Base-by-base conservation (phyloP, 441 rosid species). In the Jatropha podagrica region DNA sequence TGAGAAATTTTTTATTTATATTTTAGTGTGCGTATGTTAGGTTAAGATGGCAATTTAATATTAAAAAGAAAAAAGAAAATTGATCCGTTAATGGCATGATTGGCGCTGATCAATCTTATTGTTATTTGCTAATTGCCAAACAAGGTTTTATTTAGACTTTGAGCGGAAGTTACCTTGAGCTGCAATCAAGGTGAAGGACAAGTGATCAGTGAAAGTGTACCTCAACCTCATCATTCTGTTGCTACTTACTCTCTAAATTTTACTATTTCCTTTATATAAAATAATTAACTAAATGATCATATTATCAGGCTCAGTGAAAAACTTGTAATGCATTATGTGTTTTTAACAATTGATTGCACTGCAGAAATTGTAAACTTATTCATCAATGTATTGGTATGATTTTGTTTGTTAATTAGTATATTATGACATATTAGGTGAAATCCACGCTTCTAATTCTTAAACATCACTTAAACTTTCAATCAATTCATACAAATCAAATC, bases 71-170 rank as follows among this genome's bases (percentile, higher is more conserved):
- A 59, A 23, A 13, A 60, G 10, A 10, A 26, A 23, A 0, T 26
- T 23, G 17, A 32, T 32, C 32, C 32, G 64, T n/a, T 23, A 4
- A 51, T 74, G 64, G 76, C 70, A n/a, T 40, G 70, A 75, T 75
- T 67, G 26, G 52, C 70, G 74, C 13, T 14, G 13, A 32, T 32
- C 32, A 14, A 48, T 14, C 42, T 32, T 12, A n/a, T n/a, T 4
- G 15, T 61, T 61, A 5, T 27, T 40, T 38, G 38, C 48, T 71
- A n/a, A 38, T 71, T 71, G 17, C 37, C n/a, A 71, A 73, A 72
- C 68, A 46, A 42, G 68, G 41, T 67, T 20, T 63, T 76, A 61
- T 20, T 63, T 76, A 61, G 70, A 68, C 77, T 80, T 79, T 13
- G 74, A 63, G 71, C 54, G 15, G 44, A 80, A 68, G 79, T 44